These are phyloP conservation scores for Didymellaceae sp. DNA, from an alignment of 2,329 filamentous ascomycete species.

Conservation along the genomic window DNA sequence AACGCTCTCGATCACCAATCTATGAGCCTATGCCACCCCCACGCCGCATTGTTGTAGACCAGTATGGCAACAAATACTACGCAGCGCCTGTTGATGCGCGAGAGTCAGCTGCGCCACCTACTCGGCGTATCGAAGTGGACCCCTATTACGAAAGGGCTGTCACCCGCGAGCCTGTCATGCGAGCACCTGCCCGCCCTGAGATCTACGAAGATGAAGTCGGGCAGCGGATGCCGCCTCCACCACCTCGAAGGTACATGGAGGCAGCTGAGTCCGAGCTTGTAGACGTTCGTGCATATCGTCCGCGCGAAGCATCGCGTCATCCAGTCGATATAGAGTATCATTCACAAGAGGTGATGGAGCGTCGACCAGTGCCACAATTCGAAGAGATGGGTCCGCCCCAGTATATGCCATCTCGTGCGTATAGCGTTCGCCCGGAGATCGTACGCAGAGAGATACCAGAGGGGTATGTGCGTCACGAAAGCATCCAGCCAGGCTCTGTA, in stretches of 20 bases:
- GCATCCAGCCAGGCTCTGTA: constrained; percentile 50
- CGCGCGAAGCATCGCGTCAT: constrained; percentile 64
- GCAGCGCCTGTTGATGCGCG: constrained; percentile 59
- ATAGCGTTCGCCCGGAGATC: constrained; percentile 50
- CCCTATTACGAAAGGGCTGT: constrained; percentile 71
- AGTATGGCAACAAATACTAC: constrained; percentile 81
- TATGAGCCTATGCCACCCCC: constrained; percentile 56
- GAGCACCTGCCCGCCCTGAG: constrained; percentile 57
- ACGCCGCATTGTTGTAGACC: constrained; percentile 78
- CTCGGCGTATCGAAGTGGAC: constrained; percentile 59
- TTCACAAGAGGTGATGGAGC: constrained; percentile 32
- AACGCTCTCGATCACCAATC: constrained; percentile 51
- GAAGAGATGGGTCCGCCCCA: constrained; percentile 49
- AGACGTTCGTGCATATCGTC: constrained; percentile 62
- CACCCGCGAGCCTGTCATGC: constrained; percentile 60
- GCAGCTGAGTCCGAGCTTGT: constrained; percentile 65
- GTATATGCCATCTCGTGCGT: constrained; percentile 42
- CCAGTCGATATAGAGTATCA: constrained; percentile 50
- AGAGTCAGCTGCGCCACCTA: constrained; percentile 62
- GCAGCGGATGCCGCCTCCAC: constrained; percentile 56
- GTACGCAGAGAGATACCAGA: constrained; percentile 43
- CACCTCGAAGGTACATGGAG: constrained; percentile 60
- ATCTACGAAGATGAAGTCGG: constrained; percentile 51
- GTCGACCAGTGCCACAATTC: constrained; percentile 40
- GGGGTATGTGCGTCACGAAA: constrained; percentile 48